Percentiles rank a stretch among this genome's conserved stretches.
These are phyloP conservation scores for Cladophialophora yegresii DNA, from an alignment of 2,329 filamentous ascomycete species.

Conservation along the genomic window DNA sequence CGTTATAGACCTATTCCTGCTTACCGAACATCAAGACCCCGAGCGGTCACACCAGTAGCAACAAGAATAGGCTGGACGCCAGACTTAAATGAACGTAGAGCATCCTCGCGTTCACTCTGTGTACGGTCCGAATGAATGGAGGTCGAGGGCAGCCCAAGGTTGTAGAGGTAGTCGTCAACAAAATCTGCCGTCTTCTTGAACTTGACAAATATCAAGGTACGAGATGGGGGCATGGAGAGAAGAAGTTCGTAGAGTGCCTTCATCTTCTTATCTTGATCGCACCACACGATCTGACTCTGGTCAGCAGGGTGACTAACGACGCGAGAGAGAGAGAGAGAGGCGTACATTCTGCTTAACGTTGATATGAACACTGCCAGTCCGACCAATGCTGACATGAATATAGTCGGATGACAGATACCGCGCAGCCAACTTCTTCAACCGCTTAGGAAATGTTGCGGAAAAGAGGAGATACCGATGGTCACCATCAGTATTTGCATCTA, in stretches of 20 bases:
- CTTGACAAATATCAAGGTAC: conserved; percentile 91
- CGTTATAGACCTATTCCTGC: background rate
- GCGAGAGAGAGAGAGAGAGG: background rate
- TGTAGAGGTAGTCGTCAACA: conserved; percentile 84
- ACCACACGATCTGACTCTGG: conserved; percentile 59
- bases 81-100: conserved; percentile 78
- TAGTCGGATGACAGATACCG: conserved; percentile 73
- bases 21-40: conserved; percentile 61
- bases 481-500: conserved; percentile 72
- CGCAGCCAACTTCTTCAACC: conserved; percentile 72
- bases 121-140: conserved; percentile 87
- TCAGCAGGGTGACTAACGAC: conserved; percentile 25
- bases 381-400: conserved; percentile 81
- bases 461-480: conserved; percentile 78
- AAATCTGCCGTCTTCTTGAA: conserved; percentile 75
- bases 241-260: conserved; percentile 72
- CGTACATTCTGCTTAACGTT: conserved; percentile 75
- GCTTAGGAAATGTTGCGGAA: conserved; percentile 88
- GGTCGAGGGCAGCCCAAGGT: conserved; percentile 74
- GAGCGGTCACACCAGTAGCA: conserved; percentile 81
- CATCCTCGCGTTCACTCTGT: conserved; percentile 88
- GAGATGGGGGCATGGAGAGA: conserved; percentile 66
- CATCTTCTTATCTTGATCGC: conserved; percentile 68
- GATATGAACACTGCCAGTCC: conserved; percentile 75
- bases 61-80: conserved; percentile 78